These are phyloP conservation scores for Fonsecaea nubica DNA, from an alignment of 2,329 filamentous ascomycete species.

Conservation along the genomic window DNA sequence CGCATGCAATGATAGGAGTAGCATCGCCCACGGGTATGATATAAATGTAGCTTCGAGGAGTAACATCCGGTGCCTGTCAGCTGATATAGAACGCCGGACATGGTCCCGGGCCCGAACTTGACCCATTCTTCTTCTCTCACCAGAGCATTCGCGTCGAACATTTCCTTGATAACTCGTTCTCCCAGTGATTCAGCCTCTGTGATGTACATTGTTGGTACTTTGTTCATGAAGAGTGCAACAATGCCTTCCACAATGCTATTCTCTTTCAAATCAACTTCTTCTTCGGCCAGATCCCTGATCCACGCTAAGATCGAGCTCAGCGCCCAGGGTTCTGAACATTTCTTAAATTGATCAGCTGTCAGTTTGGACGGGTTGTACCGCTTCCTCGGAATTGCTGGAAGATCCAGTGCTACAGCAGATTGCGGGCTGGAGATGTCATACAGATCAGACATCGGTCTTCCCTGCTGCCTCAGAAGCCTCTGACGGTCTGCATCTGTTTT, in stretches of 20 bases:
- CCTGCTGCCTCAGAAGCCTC: constrained; percentile 58
- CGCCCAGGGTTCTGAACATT: constrained; percentile 89
- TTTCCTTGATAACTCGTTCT: constrained; percentile 75
- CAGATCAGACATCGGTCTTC: constrained; percentile 56
- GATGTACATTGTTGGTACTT: constrained; percentile 98
- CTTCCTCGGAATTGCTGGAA: constrained; percentile 82
- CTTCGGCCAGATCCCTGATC: constrained; percentile 88
- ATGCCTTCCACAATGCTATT: constrained; percentile 86
- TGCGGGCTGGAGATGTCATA: constrained; percentile 62
- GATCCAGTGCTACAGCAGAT: constrained; percentile 71
- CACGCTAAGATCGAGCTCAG: constrained; percentile 85
- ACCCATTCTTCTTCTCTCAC: constrained; percentile 96
- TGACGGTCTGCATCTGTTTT: constrained; percentile 86
- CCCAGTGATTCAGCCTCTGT: constrained; percentile 92
- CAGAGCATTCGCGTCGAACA: constrained; percentile 79
- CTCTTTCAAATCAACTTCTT: constrained; percentile 84
- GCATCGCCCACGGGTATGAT: constrained; percentile 72
- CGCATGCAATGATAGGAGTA: constrained; percentile 94
- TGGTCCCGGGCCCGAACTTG: constrained; percentile 79
- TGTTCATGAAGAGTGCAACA: constrained; percentile 86
- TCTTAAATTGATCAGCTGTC: constrained; percentile 78
- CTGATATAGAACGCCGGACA: constrained; percentile 92
- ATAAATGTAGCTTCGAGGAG: constrained; percentile 76
- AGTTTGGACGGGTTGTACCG: constrained; percentile 88
- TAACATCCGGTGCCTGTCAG: constrained; percentile 92